phyloP scores from a whole-genome alignment of 768 basidiomycete genomes.

The Rossbeevera mucosa region DNA sequence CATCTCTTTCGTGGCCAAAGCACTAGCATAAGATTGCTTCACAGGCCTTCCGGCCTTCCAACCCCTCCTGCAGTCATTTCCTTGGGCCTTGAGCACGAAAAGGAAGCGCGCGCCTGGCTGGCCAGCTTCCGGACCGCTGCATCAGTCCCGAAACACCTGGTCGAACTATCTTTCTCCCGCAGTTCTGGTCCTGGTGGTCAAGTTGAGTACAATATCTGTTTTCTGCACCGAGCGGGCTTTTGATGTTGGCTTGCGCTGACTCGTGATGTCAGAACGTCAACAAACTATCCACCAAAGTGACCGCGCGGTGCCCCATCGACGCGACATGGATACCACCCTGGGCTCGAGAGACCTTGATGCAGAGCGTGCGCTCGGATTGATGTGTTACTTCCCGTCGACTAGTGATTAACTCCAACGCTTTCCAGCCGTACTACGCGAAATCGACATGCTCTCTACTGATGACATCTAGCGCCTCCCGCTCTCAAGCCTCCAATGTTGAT shows the following conservation, averaged over 20 bases:
- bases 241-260: not conserved
- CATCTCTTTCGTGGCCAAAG: not conserved
- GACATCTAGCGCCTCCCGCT: conserved; percentile 66
- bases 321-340: conserved; percentile 67
- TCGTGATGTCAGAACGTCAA: conserved; percentile 66
- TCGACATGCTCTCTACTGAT: conserved; percentile 66
- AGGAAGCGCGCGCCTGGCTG: conserved; percentile 53
- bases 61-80: conserved; percentile 39
- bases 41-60: conserved; percentile 36
- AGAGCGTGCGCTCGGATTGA: conserved; percentile 39
- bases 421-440: conserved; percentile 60
- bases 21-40: conserved; percentile 9
- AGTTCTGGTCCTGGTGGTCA: conserved; percentile 87
- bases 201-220: conserved; percentile 35
- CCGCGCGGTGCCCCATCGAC: conserved; percentile 54
- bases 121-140: conserved; percentile 38
- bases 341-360: conserved; percentile 47
- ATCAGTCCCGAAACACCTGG: conserved; percentile 46
- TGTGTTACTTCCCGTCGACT: not conserved
- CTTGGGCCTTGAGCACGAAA: conserved; percentile 39
- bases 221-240: not conserved
- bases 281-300: conserved; percentile 83
- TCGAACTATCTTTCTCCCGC: conserved; percentile 65
- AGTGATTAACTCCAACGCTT: not conserved
- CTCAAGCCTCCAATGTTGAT: conserved; percentile 70